Conservation (phyloP, 2,329 filamentous ascomycete species). For the Epichloe elymi region DNA sequence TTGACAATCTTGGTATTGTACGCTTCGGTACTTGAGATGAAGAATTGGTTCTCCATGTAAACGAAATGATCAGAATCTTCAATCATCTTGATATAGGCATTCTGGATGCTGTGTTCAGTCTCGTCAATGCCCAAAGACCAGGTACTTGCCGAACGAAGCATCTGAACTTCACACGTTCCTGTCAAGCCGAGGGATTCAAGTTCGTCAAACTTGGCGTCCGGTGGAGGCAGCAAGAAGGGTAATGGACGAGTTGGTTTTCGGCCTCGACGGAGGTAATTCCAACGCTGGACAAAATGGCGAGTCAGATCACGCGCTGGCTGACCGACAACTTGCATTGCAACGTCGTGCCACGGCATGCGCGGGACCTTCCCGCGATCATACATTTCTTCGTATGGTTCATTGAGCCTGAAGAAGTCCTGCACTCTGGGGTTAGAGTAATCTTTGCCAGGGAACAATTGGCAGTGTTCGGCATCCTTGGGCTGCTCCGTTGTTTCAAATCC, state of each 20-base stretch:
- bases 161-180: slow-evolving; percentile 93
- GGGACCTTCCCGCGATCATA: slow-evolving; percentile 83
- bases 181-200: slow-evolving; percentile 77
- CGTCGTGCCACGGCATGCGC: slow-evolving; percentile 97
- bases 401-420: slow-evolving; percentile 84
- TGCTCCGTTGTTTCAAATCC: slow-evolving; percentile 69
- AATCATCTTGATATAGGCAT: slow-evolving; percentile 88
- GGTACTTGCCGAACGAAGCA: slow-evolving; percentile 74
- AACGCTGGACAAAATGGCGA: slow-evolving; percentile 90
- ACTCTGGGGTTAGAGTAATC: slow-evolving; percentile 96
- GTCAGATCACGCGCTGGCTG: slow-evolving; percentile 91
- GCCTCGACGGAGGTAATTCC: slow-evolving; percentile 92
- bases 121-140: slow-evolving; percentile 89
- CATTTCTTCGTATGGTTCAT: slow-evolving; percentile 97
- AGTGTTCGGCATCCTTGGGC: slow-evolving; percentile 84
- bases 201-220: slow-evolving; percentile 78
- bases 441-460: slow-evolving; percentile 92
- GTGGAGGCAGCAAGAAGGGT: slow-evolving; percentile 83
- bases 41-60: slow-evolving; percentile 99
- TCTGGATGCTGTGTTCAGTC: slow-evolving; percentile 90
- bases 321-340: slow-evolving; percentile 93
- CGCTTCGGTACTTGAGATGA: slow-evolving; percentile 84
- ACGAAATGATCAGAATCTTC: slow-evolving; percentile 93
- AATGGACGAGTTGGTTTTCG: slow-evolving; percentile 88
- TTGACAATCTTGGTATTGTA: slow-evolving; percentile 83